These are phyloP conservation scores for Diaporthe helianthi DNA, from an alignment of 2,329 filamentous ascomycete species.

Conservation along the genomic window DNA sequence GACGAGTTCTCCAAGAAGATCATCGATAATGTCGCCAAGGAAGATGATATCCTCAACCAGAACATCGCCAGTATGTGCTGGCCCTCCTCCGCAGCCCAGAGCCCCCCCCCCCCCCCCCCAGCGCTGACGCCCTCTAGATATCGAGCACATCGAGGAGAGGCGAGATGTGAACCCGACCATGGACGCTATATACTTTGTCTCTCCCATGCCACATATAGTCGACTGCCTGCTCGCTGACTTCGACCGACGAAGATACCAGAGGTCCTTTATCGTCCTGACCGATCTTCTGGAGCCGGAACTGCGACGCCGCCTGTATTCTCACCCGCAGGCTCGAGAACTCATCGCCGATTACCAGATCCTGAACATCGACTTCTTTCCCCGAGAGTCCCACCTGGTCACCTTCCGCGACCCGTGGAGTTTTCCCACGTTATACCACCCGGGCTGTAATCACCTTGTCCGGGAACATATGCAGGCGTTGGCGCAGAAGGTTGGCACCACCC, in stretches of 20 bases:
- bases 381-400: conserved; percentile 89
- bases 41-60: conserved; percentile 96
- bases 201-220: conserved; percentile 85
- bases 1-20: conserved; percentile 85
- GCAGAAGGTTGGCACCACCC: conserved; percentile 71
- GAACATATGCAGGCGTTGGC: conserved; percentile 85
- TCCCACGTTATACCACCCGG: conserved; percentile 87
- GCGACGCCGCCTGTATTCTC: conserved; percentile 77
- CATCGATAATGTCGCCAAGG: conserved; percentile 87
- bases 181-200: conserved; percentile 93
- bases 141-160: conserved; percentile 90
- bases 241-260: conserved; percentile 81
- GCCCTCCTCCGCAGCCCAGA: conserved; percentile 26
- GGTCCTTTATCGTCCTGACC: conserved; percentile 85
- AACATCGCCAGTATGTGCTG: conserved; percentile 84
- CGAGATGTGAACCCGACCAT: conserved; percentile 85
- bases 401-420: conserved; percentile 98
- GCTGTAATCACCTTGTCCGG: conserved; percentile 83
- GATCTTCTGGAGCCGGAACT: conserved; percentile 72
- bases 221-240: conserved; percentile 95
- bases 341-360: conserved; percentile 84
- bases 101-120: conserved; percentile 33
- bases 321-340: conserved; percentile 71
- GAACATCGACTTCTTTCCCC: conserved; percentile 86
- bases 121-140: conserved; percentile 63